Evolutionary conservation across 768 basidiomycete species (phyloP).

Genomic region (Lactarius indigo): DNA sequence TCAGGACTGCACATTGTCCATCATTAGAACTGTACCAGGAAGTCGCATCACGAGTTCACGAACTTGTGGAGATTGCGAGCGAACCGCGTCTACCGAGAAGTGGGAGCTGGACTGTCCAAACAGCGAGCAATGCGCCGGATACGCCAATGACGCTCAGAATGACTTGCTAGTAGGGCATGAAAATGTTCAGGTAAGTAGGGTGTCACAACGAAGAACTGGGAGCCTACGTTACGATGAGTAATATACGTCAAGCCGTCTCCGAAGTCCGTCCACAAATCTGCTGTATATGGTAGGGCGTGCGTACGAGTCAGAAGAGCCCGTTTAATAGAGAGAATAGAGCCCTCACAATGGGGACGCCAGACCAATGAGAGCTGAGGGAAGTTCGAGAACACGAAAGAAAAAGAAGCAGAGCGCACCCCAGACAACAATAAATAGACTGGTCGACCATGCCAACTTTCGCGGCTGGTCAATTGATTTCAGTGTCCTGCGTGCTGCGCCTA

Average conservation of each 20-base stretch:
- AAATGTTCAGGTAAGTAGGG: background rate
- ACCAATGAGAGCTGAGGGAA: constrained; percentile 59
- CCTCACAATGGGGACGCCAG: constrained; percentile 67
- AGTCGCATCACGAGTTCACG: constrained; percentile 14
- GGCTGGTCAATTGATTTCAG: constrained; percentile 43
- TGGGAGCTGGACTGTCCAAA: constrained; percentile 49
- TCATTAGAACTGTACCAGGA: background rate
- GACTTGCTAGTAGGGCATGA: constrained; percentile 39
- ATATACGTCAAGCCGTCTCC: constrained; percentile 67
- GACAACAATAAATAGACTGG: constrained; percentile 45
- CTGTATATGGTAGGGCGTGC: constrained; percentile 39
- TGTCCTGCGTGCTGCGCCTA: constrained; percentile 40
- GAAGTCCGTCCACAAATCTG: constrained; percentile 57
- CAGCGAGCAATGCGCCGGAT: constrained; percentile 55
- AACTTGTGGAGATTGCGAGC: constrained; percentile 46
- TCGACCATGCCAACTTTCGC: constrained; percentile 46
- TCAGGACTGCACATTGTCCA: constrained; percentile 36
- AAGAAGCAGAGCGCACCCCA: constrained; percentile 40
- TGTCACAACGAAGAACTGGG: background rate
- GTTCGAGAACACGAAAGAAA: background rate
- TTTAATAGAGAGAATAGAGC: background rate
- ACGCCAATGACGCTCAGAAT: constrained; percentile 56
- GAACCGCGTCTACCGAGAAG: constrained; percentile 52
- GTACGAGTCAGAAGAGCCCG: constrained; percentile 1
- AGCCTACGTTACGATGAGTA: constrained; percentile 68